These are phyloP conservation scores for Apophysomyces elegans DNA, from an alignment of 371 early-diverging fungal species.

Conservation along the genomic window DNA sequence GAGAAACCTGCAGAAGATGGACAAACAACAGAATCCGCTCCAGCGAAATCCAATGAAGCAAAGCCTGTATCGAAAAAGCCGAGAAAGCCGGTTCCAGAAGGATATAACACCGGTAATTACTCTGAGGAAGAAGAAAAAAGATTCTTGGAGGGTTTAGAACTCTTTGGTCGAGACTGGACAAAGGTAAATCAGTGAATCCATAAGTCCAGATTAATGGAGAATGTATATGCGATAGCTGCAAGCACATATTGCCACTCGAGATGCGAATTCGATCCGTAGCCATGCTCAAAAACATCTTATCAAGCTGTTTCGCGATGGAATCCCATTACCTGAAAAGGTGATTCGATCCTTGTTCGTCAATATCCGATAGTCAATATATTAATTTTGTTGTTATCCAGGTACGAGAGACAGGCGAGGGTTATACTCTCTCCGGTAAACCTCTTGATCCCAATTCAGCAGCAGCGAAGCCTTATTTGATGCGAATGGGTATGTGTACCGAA, in stretches of 20 bases:
- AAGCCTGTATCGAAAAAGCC: conserved; percentile 34
- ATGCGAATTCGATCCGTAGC: conserved; percentile 82
- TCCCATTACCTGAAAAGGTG: conserved; percentile 81
- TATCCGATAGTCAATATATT: background rate
- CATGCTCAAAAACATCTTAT: conserved; percentile 94
- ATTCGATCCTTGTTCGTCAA: background rate
- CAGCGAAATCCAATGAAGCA: conserved; percentile 6
- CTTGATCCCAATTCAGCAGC: conserved; percentile 88
- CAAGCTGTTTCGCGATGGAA: conserved; percentile 80
- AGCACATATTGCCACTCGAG: conserved; percentile 76
- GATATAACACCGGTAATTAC: conserved; percentile 75
- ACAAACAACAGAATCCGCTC: conserved; percentile 1
- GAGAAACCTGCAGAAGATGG: conserved; percentile 17
- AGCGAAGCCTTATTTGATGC: conserved; percentile 77
- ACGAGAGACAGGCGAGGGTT: conserved; percentile 79
- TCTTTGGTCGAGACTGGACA: conserved; percentile 84
- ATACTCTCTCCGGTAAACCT: conserved; percentile 86
- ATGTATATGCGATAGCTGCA: conserved; percentile 53
- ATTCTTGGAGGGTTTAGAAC: conserved; percentile 78
- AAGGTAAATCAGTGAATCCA: conserved; percentile 46
- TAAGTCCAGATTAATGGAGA: background rate
- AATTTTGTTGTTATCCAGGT: conserved; percentile 43
- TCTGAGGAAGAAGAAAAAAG: conserved; percentile 76
- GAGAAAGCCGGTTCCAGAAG: conserved; percentile 50
- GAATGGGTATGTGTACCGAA: conserved; percentile 12